Percentiles rank a stretch among this genome's conserved stretches.
These are phyloP conservation scores for Cyathus striatus DNA, from an alignment of 768 basidiomycete genomes.

Conservation along the genomic window DNA sequence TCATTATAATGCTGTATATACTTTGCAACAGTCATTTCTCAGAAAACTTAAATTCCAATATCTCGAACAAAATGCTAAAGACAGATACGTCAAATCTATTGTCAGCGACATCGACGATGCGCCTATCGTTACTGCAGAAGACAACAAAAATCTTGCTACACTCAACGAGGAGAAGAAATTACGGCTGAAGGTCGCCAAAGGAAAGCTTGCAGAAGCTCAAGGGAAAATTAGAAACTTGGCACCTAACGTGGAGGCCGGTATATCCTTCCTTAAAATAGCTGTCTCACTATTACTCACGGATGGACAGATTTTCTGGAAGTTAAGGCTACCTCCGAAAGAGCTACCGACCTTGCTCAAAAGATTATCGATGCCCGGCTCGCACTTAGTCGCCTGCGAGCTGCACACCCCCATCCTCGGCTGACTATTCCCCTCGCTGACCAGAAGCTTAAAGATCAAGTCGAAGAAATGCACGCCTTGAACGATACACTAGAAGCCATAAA, in stretches of 20 bases:
- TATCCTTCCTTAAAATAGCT: background rate
- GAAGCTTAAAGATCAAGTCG: slow-evolving; percentile 71
- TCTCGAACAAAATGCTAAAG: slow-evolving; percentile 86
- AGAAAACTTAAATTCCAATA: slow-evolving; percentile 87
- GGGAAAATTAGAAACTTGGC: slow-evolving; percentile 58
- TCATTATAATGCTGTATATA: background rate
- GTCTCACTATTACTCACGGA: background rate
- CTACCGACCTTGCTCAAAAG: slow-evolving; percentile 59
- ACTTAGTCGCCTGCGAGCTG: slow-evolving; percentile 74
- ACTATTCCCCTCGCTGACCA: slow-evolving; percentile 73
- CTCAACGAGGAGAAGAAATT: slow-evolving; percentile 71
- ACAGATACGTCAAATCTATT: slow-evolving; percentile 82
- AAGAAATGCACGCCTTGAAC: slow-evolving; percentile 71
- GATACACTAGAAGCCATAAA: slow-evolving; percentile 58
- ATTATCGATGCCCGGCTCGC: slow-evolving; percentile 82
- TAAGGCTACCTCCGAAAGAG: slow-evolving; percentile 45
- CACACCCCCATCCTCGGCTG: slow-evolving; percentile 74
- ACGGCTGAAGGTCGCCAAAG: slow-evolving; percentile 60
- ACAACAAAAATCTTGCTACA: slow-evolving; percentile 60
- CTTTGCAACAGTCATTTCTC: slow-evolving; percentile 50
- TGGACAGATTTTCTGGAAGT: slow-evolving; percentile 55
- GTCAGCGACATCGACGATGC: slow-evolving; percentile 83
- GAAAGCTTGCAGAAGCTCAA: slow-evolving; percentile 53
- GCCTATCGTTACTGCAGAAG: slow-evolving; percentile 72
- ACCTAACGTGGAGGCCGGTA: slow-evolving; percentile 67